Evolutionary conservation across 1,284 basidiomycete species (phyloP).

Genomic region (Puccinia brachypodii): DNA sequence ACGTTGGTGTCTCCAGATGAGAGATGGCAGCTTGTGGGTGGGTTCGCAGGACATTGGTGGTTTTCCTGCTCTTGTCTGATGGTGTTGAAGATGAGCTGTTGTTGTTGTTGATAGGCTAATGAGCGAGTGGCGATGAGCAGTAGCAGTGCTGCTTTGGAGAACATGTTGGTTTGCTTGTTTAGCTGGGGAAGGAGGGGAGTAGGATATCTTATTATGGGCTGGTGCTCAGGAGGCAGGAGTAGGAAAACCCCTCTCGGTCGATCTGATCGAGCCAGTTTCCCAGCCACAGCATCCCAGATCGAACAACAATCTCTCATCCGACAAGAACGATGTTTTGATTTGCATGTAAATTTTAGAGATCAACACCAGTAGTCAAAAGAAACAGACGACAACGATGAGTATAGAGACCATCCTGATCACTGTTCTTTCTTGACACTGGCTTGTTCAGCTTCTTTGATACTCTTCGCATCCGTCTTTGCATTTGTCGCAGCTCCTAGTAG

Average conservation of each 20-base stretch:
- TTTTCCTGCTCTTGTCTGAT: background rate
- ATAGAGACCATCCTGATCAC: background rate
- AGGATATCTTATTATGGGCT: too few species aligned
- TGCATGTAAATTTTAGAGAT: too few species aligned
- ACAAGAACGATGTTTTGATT: too few species aligned
- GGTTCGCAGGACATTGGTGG: conserved; percentile 22
- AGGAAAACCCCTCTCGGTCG: too few species aligned
- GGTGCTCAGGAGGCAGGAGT: too few species aligned
- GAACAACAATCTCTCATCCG: too few species aligned
- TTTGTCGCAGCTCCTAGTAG: conserved; percentile 42
- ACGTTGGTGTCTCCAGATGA: background rate
- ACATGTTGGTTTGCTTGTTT: background rate
- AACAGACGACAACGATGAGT: background rate
- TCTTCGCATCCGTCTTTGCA: conserved; percentile 46
- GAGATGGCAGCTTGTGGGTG: conserved; percentile 30
- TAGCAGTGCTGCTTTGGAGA: background rate
- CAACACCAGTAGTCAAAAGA: too few species aligned
- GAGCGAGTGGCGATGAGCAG: conserved; percentile 5
- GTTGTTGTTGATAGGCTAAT: background rate
- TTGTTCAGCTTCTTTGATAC: conserved; percentile 47
- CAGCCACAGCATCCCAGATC: background rate
- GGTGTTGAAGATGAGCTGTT: conserved; percentile 2
- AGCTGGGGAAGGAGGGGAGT: background rate
- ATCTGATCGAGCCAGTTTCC: background rate
- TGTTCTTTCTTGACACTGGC: conserved; percentile 45